Evolutionary conservation across 2,329 filamentous ascomycete species (phyloP).

Genomic region (Talaromyces sp.): DNA sequence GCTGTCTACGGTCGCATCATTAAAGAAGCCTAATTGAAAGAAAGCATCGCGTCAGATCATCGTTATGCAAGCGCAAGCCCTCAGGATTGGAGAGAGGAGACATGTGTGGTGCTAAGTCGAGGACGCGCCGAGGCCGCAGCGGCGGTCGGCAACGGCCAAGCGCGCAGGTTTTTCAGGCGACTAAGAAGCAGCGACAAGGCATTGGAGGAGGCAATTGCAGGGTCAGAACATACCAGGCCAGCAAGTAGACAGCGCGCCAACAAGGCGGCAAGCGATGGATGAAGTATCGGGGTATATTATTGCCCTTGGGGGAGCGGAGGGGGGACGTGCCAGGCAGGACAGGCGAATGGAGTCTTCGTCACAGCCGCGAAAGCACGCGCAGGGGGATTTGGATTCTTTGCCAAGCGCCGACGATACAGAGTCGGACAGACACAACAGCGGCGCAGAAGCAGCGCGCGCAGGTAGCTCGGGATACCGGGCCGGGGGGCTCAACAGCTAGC

Average conservation of each 20-base stretch:
- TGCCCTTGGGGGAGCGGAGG: background rate
- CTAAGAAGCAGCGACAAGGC: background rate
- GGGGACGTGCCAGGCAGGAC: background rate
- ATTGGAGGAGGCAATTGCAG: background rate
- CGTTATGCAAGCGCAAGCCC: background rate
- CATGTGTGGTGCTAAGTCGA: background rate
- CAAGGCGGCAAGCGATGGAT: background rate
- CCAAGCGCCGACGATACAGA: background rate
- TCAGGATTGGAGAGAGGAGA: background rate
- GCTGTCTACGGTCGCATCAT: conserved; percentile 28
- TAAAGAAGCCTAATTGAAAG: conserved; percentile 7
- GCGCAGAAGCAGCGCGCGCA: background rate
- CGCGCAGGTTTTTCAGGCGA: background rate
- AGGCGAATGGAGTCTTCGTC: background rate
- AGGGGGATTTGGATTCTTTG: background rate
- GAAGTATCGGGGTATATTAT: background rate
- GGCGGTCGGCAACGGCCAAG: background rate
- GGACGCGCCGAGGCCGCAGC: background rate
- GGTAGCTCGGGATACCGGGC: background rate
- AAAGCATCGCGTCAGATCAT: background rate
- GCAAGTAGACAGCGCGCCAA: background rate
- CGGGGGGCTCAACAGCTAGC: background rate
- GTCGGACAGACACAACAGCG: background rate
- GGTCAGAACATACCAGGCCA: background rate
- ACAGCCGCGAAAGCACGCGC: background rate